Percentiles rank a stretch among this genome's conserved stretches.
These are phyloP conservation scores for Verticillium dahliae DNA, from an alignment of 2,329 filamentous ascomycete genomes.

Conservation along the genomic window DNA sequence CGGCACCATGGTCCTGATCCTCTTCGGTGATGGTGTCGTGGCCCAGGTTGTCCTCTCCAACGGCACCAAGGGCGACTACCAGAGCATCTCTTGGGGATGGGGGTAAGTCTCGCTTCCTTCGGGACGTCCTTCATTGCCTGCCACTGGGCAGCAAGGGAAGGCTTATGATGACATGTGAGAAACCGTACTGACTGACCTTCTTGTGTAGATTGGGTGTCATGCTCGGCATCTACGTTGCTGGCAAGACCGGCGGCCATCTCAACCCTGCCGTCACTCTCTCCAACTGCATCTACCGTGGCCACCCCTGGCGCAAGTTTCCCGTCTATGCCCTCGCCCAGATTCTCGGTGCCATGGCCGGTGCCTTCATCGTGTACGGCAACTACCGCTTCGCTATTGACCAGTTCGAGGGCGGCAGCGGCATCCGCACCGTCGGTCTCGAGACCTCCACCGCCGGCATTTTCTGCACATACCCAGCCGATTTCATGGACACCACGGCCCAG, in stretches of 20 bases:
- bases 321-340: conserved; percentile 61
- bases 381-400: conserved; percentile 58
- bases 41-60: conserved; percentile 60
- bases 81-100: conserved; percentile 44
- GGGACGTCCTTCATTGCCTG: background rate
- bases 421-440: conserved; percentile 53
- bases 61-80: conserved; percentile 38
- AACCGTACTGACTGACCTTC: conserved; percentile 1
- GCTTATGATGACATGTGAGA: background rate
- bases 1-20: conserved; percentile 59
- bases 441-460: conserved; percentile 65
- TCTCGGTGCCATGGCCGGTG: conserved; percentile 59
- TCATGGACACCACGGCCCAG: conserved; percentile 59
- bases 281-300: conserved; percentile 61
- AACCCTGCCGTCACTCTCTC: conserved; percentile 66
- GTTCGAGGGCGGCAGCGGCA: conserved; percentile 52
- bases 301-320: conserved; percentile 64
- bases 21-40: conserved; percentile 67
- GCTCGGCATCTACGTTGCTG: conserved; percentile 61
- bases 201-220: conserved; percentile 53
- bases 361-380: conserved; percentile 55
- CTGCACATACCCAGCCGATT: conserved; percentile 63
- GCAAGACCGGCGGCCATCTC: conserved; percentile 61
- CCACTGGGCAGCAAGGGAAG: background rate
- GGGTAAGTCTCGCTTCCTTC: conserved; percentile 26